These are phyloP conservation scores for Fusarium nodosum DNA, from an alignment of 2,329 filamentous ascomycete genomes.

Conservation along the genomic window DNA sequence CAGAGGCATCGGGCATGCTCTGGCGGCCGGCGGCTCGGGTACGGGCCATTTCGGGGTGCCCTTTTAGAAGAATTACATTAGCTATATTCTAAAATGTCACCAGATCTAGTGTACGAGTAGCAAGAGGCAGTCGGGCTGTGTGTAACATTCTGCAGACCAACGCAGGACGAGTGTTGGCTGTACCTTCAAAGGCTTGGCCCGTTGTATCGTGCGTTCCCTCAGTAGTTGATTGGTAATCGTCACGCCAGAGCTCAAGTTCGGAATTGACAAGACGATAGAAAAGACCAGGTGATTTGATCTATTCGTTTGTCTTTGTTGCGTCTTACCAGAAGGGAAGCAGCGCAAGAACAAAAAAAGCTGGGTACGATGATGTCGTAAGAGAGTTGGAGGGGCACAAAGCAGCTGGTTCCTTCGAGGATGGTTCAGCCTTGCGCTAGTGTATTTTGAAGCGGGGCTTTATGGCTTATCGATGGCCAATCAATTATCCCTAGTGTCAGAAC, in stretches of 20 bases:
- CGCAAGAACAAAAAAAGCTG: slow-evolving; percentile 13
- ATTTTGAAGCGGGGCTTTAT: slow-evolving; percentile 2
- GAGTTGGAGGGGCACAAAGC: slow-evolving; percentile 46
- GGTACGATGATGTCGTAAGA: slow-evolving; percentile 33
- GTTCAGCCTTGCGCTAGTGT: slow-evolving; percentile 43
- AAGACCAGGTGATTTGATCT: too few relatives aligned
- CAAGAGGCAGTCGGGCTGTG: not conserved
- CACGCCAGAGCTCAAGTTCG: not conserved
- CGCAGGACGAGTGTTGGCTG: slow-evolving; percentile 32
- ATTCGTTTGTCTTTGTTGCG: not conserved
- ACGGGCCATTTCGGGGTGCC: slow-evolving; percentile 46
- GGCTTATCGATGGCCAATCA: slow-evolving; percentile 14
- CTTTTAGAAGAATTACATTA: slow-evolving; percentile 24
- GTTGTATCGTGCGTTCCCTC: slow-evolving; percentile 8
- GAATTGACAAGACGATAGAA: not conserved
- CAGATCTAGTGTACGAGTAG: too few relatives aligned
- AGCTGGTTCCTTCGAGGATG: slow-evolving; percentile 31
- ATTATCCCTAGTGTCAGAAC: not conserved
- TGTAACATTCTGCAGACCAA: slow-evolving; percentile 10
- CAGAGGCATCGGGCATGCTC: slow-evolving; percentile 16
- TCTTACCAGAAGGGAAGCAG: not conserved
- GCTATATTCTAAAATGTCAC: not conserved
- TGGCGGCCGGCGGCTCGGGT: slow-evolving; percentile 47
- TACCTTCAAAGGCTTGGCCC: slow-evolving; percentile 31
- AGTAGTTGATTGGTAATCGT: not conserved